Percentiles rank a stretch among this genome's conserved stretches.
Evolutionary conservation across 2,329 filamentous ascomycete genomes (phyloP).

Genomic region (Verticillium isaacii): DNA sequence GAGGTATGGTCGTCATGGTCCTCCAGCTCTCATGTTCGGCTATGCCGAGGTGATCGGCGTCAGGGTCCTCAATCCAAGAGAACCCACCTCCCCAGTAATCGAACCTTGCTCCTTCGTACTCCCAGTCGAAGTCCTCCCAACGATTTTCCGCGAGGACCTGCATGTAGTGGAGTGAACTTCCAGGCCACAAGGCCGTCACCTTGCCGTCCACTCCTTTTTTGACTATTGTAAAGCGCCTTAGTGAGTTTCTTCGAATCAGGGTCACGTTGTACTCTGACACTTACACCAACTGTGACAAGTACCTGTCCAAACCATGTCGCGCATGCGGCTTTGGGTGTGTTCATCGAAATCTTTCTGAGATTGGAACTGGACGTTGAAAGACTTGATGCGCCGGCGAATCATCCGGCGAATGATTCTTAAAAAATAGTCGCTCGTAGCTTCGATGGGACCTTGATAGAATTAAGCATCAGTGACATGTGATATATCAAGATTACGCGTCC

Average conservation of each 20-base stretch:
- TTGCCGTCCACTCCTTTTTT: constrained; percentile 31
- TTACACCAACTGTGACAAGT: constrained; percentile 44
- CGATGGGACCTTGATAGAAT: constrained; percentile 13
- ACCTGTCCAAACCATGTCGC: constrained; percentile 32
- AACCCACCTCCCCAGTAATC: constrained; percentile 45
- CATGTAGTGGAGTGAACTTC: constrained; percentile 32
- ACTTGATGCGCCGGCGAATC: constrained; percentile 14
- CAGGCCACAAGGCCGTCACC: constrained; percentile 39
- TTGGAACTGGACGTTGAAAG: constrained; percentile 17
- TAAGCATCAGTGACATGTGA: too few species aligned
- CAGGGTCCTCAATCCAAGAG: constrained; percentile 18
- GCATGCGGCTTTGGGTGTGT: constrained; percentile 35
- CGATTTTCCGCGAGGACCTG: constrained; percentile 31
- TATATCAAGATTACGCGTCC: too few species aligned
- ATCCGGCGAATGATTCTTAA: constrained; percentile 18
- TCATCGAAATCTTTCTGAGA: constrained; percentile 32
- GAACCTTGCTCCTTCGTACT: constrained; percentile 34
- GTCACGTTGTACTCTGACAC: constrained; percentile 11
- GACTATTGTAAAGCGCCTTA: background rate
- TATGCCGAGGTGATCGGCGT: constrained; percentile 13
- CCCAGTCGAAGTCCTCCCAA: constrained; percentile 42
- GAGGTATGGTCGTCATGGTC: constrained; percentile 3
- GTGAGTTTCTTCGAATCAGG: too few species aligned
- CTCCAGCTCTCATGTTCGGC: constrained; percentile 5
- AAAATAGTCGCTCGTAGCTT: constrained; percentile 21